Evolutionary conservation across 345 rosid species (phyloP), one percentile per base, ranked within the genome.

Genomic region (Aquilaria yunnanensis): DNA sequence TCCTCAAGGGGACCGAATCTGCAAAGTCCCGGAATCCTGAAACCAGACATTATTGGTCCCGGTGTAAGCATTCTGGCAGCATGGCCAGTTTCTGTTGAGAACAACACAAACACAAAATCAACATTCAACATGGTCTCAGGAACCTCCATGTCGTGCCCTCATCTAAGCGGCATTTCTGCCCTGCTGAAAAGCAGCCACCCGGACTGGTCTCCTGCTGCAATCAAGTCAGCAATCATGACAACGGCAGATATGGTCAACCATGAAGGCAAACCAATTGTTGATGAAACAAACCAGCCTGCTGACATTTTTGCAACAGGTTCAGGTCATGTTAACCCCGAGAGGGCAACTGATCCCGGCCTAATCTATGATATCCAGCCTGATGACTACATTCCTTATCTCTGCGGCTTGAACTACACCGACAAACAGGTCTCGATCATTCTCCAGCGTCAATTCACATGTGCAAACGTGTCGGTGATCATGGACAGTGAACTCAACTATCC

Each of bases 131-230:
- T 81, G 0, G 65, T 67, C 3, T 66, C 73, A 0, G 81, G 85
- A n/a, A 83, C 82, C 32, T 81, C 88, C 32, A 81, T 76, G 85
- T 59, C 88, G 9, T 83, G 85, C 63, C 83, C 80, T 48, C 85
- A 81, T 46, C 74, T 80, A 0, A 72, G 81, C 51, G 88, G 82
- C 14, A 58, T 78, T 32, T 82, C 82, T 2, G 80, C 85, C 3
- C 37, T 83, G 60, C 66, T 83, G 50, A 81, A 72, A 66, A 69
- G 67, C 47, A 59, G 77, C 14, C 81, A 78, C 37, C 85, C 81
- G 3, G 46, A 46, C 29, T 83, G 83, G 88, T 68, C 72, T 12
- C 80, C 81, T 4, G 80, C 81, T 3, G 85, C 81, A 50, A 71
- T 75, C 45, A 77, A 69, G 63, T 83, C 85, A 9, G 85, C 87